phyloP scores from a whole-genome alignment of 1,284 basidiomycete genomes.

The Phylloboletellus chloephorus region DNA sequence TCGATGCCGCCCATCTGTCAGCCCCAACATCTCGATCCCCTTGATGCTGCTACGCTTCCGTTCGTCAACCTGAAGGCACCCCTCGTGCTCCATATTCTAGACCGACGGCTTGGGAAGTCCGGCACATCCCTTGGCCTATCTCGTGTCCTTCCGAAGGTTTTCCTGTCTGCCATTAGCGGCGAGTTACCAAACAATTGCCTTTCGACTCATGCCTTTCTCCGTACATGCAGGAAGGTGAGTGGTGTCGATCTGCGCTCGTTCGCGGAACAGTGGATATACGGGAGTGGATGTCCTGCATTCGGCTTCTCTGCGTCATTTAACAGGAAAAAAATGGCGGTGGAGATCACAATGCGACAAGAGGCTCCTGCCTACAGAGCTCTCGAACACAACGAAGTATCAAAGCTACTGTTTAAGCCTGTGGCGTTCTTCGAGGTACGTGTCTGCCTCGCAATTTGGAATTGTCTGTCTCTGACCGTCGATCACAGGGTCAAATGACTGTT shows the following conservation, averaged over 20 bases:
- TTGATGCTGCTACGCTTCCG: slow-evolving; percentile 68
- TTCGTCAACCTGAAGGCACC: slow-evolving; percentile 97
- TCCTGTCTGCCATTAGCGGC: slow-evolving; percentile 90
- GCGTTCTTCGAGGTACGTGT: slow-evolving; percentile 73
- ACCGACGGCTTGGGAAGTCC: slow-evolving; percentile 89
- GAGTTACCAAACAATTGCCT: slow-evolving; percentile 84
- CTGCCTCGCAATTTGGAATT: slow-evolving; percentile 4
- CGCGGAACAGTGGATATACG: slow-evolving; percentile 98
- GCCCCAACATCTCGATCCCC: slow-evolving; percentile 79
- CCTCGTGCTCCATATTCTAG: slow-evolving; percentile 92
- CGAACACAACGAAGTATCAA: slow-evolving; percentile 63
- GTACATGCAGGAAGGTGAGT: slow-evolving; percentile 91
- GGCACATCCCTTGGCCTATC: slow-evolving; percentile 93
- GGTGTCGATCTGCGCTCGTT: slow-evolving; percentile 87
- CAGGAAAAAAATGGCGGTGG: slow-evolving; percentile 96
- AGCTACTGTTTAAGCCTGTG: slow-evolving; percentile 74
- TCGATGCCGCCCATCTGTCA: slow-evolving; percentile 92
- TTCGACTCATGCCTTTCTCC: slow-evolving; percentile 86
- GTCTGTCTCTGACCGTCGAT: slow-evolving; percentile 7
- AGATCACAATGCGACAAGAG: slow-evolving; percentile 90
- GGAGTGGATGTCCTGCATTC: slow-evolving; percentile 93
- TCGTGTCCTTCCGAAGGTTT: slow-evolving; percentile 92
- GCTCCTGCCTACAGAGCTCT: slow-evolving; percentile 70
- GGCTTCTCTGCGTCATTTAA: slow-evolving; percentile 91
- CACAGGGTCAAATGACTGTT: slow-evolving; percentile 92